Evolutionary conservation across 2,329 filamentous ascomycete genomes (phyloP).

Genomic region (Aspergillus eucalypticola): DNA sequence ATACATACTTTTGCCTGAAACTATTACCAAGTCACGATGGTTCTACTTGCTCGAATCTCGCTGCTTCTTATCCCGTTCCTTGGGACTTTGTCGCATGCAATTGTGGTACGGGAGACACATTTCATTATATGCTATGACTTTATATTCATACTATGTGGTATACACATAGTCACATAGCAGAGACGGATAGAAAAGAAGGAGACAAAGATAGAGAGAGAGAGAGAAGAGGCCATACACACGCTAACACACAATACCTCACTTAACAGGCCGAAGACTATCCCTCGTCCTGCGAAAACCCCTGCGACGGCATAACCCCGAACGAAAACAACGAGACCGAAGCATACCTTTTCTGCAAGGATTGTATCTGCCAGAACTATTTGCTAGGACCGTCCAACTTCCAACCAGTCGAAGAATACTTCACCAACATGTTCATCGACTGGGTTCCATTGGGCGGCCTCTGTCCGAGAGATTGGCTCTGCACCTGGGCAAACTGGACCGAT

Average conservation of each 20-base stretch:
- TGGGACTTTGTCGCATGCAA: background rate
- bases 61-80: background rate
- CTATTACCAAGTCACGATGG: no score
- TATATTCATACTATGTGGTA: no score
- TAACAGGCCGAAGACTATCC: background rate
- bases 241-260: no score
- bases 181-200: no score
- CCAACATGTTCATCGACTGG: background rate
- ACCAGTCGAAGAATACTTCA: background rate
- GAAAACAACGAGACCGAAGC: no score
- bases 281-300: background rate
- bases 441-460: background rate
- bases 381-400: background rate
- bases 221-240: no score
- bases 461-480: slow-evolving; percentile 3
- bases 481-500: background rate
- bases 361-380: background rate
- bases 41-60: background rate
- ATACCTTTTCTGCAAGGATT: no score
- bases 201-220: no score
- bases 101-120: background rate
- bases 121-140: no score
- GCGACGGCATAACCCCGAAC: background rate
- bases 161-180: no score
- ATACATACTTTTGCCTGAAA: no score